These are phyloP conservation scores for Misopates orontium DNA, from an alignment of 257 asterid species.

Conservation along the genomic window DNA sequence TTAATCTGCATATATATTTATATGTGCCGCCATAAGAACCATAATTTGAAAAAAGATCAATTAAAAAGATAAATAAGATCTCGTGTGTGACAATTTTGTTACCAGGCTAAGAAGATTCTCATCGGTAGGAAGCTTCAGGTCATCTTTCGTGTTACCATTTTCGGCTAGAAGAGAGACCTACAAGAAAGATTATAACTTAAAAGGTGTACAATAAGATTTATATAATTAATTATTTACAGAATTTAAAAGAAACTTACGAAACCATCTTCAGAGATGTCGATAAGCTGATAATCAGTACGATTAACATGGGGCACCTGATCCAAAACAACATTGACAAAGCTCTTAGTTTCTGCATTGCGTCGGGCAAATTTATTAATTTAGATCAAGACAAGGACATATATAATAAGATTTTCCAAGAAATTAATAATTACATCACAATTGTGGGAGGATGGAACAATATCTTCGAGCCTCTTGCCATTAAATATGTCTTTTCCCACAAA, in stretches of 20 bases:
- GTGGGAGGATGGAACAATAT: constrained; percentile 74
- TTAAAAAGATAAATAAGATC: no score
- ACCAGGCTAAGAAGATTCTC: constrained; percentile 32
- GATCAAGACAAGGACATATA: neutral
- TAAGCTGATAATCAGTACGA: constrained; percentile 62
- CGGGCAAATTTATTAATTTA: no score
- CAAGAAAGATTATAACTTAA: no score
- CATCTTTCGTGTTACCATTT: constrained; percentile 34
- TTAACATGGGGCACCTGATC: constrained; percentile 63
- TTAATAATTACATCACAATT: constrained; percentile 55
- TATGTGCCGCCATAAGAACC: neutral
- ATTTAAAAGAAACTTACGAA: constrained; percentile 54
- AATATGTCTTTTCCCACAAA: constrained; percentile 67
- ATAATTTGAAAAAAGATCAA: neutral
- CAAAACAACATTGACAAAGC: no score
- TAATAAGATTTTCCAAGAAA: no score
- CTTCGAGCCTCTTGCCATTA: constrained; percentile 63
- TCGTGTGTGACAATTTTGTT: neutral
- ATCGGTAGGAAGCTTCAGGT: constrained; percentile 34
- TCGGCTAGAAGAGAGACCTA: constrained; percentile 35
- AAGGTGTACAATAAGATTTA: no score
- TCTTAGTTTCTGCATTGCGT: no score
- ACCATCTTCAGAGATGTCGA: constrained; percentile 85
- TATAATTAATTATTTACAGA: no score
- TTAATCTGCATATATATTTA: constrained; percentile 36